Base-by-base conservation (phyloP, 768 basidiomycete species). In the Cyclocybe cylindracea region DNA sequence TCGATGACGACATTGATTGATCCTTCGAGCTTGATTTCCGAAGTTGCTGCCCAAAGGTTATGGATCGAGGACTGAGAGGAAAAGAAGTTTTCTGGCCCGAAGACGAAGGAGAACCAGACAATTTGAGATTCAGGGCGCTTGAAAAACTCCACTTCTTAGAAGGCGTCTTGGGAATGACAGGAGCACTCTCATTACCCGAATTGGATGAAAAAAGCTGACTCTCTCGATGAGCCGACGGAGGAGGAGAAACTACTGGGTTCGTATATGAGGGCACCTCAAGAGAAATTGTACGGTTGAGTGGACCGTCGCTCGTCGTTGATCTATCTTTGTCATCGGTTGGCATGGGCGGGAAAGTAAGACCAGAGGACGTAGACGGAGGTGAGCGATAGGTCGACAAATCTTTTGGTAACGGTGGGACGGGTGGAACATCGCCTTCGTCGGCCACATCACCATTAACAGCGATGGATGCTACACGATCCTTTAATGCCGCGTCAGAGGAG, bases 131-230 rank as follows among this genome's bases (percentile, higher is more conserved):
- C 4, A 94, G 72, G 18, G 89, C 90, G 56, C 80, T 87, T n/a
- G 90, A 89, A 67, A 95, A 89, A 65, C 92, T 94, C 93, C 93
- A 95, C 69, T 95, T 95, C 80, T 94, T 94, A n/a, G 89, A 91
- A 33, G 92, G 91, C 2, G 89, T 89, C 72, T 89, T 90, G 46
- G 78, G 73, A 39, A 78, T 72, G 11, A 72, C 62, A 37, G 84
- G 76, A 10, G 62, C 58, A 49, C 78, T 70, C 51, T 82, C 78
- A 31, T 75, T 71, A 59, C 65, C 70, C 57, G 71, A 74, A 62
- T 58, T 65, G 63, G 66, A 67, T 39, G 64, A 59, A 51, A 71
- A 69, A 46, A 76, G 74, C 47, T 78, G 71, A 51, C 70, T 73
- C 48, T 73, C 70, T 50, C 70, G 69, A 61, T 62, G 74, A 37